Percentiles rank a stretch among this genome's conserved stretches.
These are phyloP conservation scores for Chlamydomonas sphaeroides DNA, from an alignment of 139 green algal species.

Conservation along the genomic window DNA sequence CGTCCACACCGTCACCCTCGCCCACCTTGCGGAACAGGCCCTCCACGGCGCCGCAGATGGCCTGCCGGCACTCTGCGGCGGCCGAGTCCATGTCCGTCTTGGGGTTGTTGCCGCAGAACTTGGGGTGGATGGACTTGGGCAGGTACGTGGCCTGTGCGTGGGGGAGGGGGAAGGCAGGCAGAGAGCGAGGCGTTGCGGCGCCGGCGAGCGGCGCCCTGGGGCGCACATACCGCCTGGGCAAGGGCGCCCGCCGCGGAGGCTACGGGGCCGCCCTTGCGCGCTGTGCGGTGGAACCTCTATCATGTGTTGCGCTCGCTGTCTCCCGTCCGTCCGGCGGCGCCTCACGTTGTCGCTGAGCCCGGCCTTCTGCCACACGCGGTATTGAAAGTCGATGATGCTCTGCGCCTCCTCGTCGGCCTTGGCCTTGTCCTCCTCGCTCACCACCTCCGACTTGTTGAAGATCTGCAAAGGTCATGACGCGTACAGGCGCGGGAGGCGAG, in stretches of 20 bases:
- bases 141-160: conserved; percentile 66
- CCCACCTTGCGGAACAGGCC: conserved; percentile 49
- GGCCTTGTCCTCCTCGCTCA: neutral
- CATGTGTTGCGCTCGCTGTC: too few species aligned
- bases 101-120: conserved; percentile 54
- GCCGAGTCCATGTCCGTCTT: conserved; percentile 66
- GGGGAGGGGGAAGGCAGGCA: too few species aligned
- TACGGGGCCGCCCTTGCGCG: too few species aligned
- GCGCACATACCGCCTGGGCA: too few species aligned
- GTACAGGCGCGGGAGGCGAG: too few species aligned
- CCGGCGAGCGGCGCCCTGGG: too few species aligned
- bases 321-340: too few species aligned
- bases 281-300: too few species aligned
- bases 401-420: conserved; percentile 20
- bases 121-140: conserved; percentile 62
- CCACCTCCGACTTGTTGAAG: neutral
- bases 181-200: too few species aligned
- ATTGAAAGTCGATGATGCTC: conserved; percentile 37
- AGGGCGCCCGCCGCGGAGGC: too few species aligned
- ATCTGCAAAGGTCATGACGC: conserved; percentile 1
- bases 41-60: conserved; percentile 67
- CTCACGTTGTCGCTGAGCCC: conserved; percentile 52
- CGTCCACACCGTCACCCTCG: neutral
- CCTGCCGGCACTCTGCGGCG: conserved; percentile 77
- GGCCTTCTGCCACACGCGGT: conserved; percentile 23